These are phyloP conservation scores for Yamadazyma sp. DNA, from an alignment of 805 yeast genomes.

Conservation along the genomic window DNA sequence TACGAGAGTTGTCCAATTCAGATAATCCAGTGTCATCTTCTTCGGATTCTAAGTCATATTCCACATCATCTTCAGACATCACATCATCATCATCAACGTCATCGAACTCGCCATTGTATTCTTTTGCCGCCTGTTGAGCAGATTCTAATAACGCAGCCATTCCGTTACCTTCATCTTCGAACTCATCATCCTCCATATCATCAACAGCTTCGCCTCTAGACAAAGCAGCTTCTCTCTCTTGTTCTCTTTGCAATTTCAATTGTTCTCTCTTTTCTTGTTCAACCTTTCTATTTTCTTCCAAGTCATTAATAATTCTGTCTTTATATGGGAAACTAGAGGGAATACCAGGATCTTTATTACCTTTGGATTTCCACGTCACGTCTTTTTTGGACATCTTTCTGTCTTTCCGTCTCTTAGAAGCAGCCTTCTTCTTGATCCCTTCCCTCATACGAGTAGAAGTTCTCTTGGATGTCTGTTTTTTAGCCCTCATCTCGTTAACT, in stretches of 20 bases:
- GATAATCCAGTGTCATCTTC: constrained; percentile 36
- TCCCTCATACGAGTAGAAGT: constrained; percentile 90
- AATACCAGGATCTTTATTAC: constrained; percentile 88
- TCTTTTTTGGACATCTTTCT: constrained; percentile 82
- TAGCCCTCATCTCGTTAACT: constrained; percentile 47
- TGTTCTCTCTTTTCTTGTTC: constrained; percentile 55
- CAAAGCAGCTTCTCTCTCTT: constrained; percentile 42
- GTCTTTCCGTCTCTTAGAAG: constrained; percentile 87
- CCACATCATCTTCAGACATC: constrained; percentile 32
- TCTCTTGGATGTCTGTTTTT: constrained; percentile 80
- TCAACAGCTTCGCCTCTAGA: constrained; percentile 40
- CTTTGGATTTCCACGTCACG: constrained; percentile 87
- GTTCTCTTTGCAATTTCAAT: constrained; percentile 50
- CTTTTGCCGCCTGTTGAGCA: constrained; percentile 84
- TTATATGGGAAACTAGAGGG: constrained; percentile 95
- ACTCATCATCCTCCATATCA: constrained; percentile 35
- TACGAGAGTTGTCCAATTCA: constrained; percentile 73
- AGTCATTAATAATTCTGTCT: constrained; percentile 70
- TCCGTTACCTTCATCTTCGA: constrained; percentile 46
- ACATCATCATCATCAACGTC: constrained; percentile 34
- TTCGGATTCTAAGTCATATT: constrained; percentile 35
- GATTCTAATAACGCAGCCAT: constrained; percentile 85
- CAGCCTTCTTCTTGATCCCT: constrained; percentile 93
- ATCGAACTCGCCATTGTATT: constrained; percentile 57
- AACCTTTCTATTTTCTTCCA: constrained; percentile 59